Conservation (phyloP, 768 basidiomycete species). For the Mycena amicta region DNA sequence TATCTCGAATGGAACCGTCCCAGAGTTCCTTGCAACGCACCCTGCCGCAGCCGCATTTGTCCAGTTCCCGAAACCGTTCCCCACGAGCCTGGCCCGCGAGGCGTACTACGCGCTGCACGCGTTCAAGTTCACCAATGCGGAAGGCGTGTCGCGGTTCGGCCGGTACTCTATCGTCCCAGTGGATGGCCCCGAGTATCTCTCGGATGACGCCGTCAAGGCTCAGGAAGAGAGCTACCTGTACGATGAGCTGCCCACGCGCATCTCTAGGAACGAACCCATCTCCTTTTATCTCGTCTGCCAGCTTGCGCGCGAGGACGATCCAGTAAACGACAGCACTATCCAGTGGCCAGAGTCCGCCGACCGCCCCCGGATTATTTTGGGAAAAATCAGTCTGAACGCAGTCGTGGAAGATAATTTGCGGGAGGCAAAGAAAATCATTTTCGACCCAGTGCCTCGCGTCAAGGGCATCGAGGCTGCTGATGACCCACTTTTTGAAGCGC, state of each 20-base stretch:
- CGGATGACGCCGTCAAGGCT: slow-evolving; percentile 14
- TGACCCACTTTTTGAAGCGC: neutral
- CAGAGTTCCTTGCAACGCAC: slow-evolving; percentile 18
- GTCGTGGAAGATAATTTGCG: slow-evolving; percentile 13
- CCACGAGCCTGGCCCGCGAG: slow-evolving; percentile 21
- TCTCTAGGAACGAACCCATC: slow-evolving; percentile 17
- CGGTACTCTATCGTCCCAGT: slow-evolving; percentile 23
- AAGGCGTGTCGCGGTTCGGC: slow-evolving; percentile 18
- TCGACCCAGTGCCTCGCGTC: slow-evolving; percentile 24
- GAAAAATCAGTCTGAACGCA: slow-evolving; percentile 13
- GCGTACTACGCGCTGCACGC: slow-evolving; percentile 22
- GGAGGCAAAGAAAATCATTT: slow-evolving; percentile 23
- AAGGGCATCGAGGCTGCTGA: neutral
- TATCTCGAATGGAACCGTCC: slow-evolving; percentile 19
- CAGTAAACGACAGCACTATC: slow-evolving; percentile 18
- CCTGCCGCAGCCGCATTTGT: slow-evolving; percentile 23
- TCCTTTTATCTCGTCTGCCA: slow-evolving; percentile 20
- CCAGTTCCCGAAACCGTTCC: slow-evolving; percentile 23
- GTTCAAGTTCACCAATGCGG: slow-evolving; percentile 23
- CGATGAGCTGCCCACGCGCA: slow-evolving; percentile 21
- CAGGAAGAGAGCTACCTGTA: slow-evolving; percentile 20
- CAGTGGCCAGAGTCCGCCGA: slow-evolving; percentile 28
- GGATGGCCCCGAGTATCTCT: slow-evolving; percentile 21
- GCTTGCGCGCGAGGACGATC: slow-evolving; percentile 24
- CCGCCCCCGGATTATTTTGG: slow-evolving; percentile 17